phyloP scores from a whole-genome alignment of 108 stramenopile species.

The Nitzschia sp. region DNA sequence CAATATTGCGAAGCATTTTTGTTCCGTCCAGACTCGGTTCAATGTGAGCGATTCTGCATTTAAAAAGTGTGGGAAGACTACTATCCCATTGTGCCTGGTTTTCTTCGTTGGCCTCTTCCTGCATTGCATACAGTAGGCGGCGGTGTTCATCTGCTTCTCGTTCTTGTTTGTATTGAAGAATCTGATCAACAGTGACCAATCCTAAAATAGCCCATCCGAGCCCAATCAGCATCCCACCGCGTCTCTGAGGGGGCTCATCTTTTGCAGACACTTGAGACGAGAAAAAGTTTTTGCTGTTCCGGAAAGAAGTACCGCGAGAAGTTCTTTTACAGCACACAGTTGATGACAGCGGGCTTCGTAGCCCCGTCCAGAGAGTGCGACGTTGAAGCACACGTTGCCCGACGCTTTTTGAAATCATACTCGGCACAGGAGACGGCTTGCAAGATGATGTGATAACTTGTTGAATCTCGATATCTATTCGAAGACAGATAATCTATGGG shows the following conservation, averaged over 20 bases:
- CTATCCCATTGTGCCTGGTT: constrained; percentile 23
- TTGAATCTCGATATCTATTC: too few species aligned
- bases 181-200: constrained; percentile 40
- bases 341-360: too few species aligned
- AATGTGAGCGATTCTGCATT: constrained; percentile 31
- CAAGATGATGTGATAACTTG: too few species aligned
- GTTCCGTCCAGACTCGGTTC: constrained; percentile 34
- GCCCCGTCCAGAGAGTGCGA: too few species aligned
- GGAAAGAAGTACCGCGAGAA: too few species aligned
- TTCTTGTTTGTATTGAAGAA: constrained; percentile 43
- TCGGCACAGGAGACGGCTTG: too few species aligned
- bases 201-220: constrained; percentile 40
- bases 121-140: constrained; percentile 26
- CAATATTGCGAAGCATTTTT: constrained; percentile 50
- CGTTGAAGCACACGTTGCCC: too few species aligned
- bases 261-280: background rate
- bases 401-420: too few species aligned
- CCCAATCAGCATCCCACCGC: constrained; percentile 21
- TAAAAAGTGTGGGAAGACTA: constrained; percentile 41
- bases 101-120: constrained; percentile 26
- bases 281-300: background rate
- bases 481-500: too few species aligned
- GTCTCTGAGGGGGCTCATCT: background rate
- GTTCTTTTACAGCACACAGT: too few species aligned
- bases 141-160: constrained; percentile 24